Conservation (phyloP, 805 yeast genomes). For the Kuraishia hungarica region DNA sequence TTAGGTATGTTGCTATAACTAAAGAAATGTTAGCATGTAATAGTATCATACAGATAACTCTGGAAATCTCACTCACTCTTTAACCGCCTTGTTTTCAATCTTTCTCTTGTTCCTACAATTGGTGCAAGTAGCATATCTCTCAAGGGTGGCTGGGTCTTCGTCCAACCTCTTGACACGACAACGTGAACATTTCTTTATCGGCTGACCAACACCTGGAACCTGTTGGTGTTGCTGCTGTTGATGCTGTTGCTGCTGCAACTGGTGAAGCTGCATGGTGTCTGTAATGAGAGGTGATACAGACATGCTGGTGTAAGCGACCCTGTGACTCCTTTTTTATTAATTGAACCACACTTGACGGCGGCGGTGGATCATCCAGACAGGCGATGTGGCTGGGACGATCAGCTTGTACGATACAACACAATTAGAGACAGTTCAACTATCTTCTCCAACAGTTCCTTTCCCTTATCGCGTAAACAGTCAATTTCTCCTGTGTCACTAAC, state of each 20-base stretch:
- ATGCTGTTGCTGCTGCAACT: neutral
- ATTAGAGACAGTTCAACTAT: neutral
- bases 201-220: neutral
- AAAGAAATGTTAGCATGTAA: neutral
- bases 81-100: conserved; percentile 15
- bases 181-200: conserved; percentile 30
- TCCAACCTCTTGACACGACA: conserved; percentile 30
- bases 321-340: neutral
- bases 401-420: neutral
- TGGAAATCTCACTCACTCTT: conserved; percentile 7
- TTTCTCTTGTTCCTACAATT: conserved; percentile 30
- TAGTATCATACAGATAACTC: conserved; percentile 1
- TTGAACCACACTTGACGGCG: neutral
- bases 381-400: neutral
- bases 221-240: neutral
- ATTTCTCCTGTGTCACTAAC: neutral
- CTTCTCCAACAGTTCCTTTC: neutral
- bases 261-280: neutral
- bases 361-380: neutral
- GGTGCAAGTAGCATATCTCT: conserved; percentile 32
- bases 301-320: neutral
- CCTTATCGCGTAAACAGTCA: neutral
- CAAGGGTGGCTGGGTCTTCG: conserved; percentile 23
- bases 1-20: conserved; percentile 19
- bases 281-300: neutral